A percentile compares a stretch with the other conserved stretches of the same genome.
These are phyloP conservation scores for Emergomyces orientalis DNA, from an alignment of 2,329 filamentous ascomycete genomes.

Conservation along the genomic window DNA sequence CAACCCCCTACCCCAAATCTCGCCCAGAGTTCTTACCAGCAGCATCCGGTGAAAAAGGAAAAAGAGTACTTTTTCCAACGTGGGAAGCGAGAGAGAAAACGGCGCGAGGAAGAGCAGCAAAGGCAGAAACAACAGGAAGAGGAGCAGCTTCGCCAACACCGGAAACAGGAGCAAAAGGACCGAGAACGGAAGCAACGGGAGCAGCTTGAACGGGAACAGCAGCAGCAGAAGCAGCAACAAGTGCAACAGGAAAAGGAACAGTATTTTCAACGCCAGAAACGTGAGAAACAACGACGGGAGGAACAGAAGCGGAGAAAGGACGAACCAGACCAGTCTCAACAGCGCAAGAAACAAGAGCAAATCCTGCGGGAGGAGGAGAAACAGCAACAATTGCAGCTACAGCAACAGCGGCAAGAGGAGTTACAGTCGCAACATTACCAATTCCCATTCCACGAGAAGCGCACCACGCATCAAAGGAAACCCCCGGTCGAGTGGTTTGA, in stretches of 20 bases:
- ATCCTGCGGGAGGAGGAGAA: neutral
- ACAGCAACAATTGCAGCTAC: neutral
- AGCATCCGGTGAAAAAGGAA: neutral
- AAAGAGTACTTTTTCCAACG: neutral
- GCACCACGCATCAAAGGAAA: neutral
- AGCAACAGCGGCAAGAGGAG: constrained; percentile 1
- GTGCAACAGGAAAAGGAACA: constrained; percentile 1
- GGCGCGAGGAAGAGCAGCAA: constrained; percentile 1
- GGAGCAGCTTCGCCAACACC: neutral
- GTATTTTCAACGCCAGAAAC: neutral
- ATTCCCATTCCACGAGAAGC: constrained; percentile 7
- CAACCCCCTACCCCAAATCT: neutral
- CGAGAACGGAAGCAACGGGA: constrained; percentile 4
- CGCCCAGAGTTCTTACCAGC: neutral
- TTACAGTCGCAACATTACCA: constrained; percentile 13
- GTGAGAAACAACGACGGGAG: constrained; percentile 7
- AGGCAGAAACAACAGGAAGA: neutral
- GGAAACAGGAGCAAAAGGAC: constrained; percentile 7
- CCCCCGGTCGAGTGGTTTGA: constrained; percentile 27
- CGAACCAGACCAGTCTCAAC: neutral
- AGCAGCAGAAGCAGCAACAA: constrained; percentile 3
- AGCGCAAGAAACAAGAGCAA: neutral
- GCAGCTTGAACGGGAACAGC: constrained; percentile 9
- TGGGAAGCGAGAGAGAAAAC: constrained; percentile 4
- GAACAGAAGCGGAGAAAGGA: neutral